Conservation (phyloP, 345 rosid species). For the Eucalyptus tenuipes region DNA sequence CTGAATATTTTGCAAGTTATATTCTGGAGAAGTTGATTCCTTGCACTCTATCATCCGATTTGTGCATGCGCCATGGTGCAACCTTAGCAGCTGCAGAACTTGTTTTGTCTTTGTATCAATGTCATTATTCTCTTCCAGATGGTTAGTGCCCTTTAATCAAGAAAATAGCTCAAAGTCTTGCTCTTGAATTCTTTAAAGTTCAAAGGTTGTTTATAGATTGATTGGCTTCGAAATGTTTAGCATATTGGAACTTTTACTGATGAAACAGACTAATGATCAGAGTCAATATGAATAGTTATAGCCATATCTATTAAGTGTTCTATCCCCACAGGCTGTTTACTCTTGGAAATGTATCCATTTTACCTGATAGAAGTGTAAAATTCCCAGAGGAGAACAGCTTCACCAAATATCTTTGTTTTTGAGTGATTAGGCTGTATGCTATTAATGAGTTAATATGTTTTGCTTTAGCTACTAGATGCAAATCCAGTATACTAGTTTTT, state of each 20-base stretch:
- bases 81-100: conserved; percentile 84
- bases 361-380: neutral
- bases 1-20: conserved; percentile 48
- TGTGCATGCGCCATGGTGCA: conserved; percentile 92
- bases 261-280: neutral
- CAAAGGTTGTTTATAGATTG: neutral
- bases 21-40: conserved; percentile 70
- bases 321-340: neutral
- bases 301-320: neutral
- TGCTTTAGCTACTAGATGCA: neutral
- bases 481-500: neutral
- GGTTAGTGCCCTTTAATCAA: conserved; percentile 36
- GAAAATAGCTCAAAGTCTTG: neutral
- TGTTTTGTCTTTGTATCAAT: conserved; percentile 59
- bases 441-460: neutral
- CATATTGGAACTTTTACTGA: neutral
- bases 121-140: conserved; percentile 34
- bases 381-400: neutral
- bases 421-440: neutral
- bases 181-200: neutral
- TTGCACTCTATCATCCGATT: conserved; percentile 77
- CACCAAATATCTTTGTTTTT: neutral
- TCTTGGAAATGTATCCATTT: neutral
- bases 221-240: neutral
- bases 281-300: neutral